phyloP scores from a whole-genome alignment of 2,329 filamentous ascomycete species.

The Pseudonectria buxi region DNA sequence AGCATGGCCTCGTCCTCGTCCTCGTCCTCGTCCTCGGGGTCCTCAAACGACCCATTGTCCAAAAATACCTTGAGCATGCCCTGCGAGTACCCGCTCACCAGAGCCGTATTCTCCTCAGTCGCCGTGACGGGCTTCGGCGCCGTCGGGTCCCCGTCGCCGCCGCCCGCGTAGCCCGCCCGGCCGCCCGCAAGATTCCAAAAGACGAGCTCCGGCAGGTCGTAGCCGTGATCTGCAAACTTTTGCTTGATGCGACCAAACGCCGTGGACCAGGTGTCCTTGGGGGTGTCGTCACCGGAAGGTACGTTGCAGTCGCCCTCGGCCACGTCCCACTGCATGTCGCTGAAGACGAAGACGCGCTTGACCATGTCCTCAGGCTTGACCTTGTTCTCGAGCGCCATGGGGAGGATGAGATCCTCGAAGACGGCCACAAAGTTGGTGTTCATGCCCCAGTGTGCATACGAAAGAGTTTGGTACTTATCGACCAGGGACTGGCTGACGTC shows the following conservation, averaged over 20 bases:
- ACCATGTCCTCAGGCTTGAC: slow-evolving; percentile 52
- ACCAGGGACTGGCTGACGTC: slow-evolving; percentile 31
- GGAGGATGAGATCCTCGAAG: slow-evolving; percentile 47
- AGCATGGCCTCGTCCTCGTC: slow-evolving; percentile 14
- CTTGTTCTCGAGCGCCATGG: slow-evolving; percentile 43
- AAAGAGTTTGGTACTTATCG: slow-evolving; percentile 34
- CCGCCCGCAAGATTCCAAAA: slow-evolving; percentile 53
- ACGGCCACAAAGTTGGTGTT: slow-evolving; percentile 49
- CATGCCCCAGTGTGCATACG: slow-evolving; percentile 28
- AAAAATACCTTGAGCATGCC: slow-evolving; percentile 52
- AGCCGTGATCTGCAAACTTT: slow-evolving; percentile 41
- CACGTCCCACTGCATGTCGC: slow-evolving; percentile 53
- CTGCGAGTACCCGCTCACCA: slow-evolving; percentile 53
- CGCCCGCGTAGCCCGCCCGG: slow-evolving; percentile 18
- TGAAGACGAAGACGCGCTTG: slow-evolving; percentile 54
- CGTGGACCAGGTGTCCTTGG: slow-evolving; percentile 29
- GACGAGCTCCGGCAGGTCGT: slow-evolving; percentile 52
- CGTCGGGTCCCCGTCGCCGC: slow-evolving; percentile 16
- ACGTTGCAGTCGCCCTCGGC: slow-evolving; percentile 15
- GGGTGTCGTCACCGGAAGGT: not conserved
- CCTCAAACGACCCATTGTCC: slow-evolving; percentile 40
- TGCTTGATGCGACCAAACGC: slow-evolving; percentile 44
- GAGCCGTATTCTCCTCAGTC: slow-evolving; percentile 36
- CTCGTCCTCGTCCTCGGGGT: slow-evolving; percentile 31
- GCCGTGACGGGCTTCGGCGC: slow-evolving; percentile 43